Conservation (phyloP, 805 yeast species). For the Suhomyces canberraensis region DNA sequence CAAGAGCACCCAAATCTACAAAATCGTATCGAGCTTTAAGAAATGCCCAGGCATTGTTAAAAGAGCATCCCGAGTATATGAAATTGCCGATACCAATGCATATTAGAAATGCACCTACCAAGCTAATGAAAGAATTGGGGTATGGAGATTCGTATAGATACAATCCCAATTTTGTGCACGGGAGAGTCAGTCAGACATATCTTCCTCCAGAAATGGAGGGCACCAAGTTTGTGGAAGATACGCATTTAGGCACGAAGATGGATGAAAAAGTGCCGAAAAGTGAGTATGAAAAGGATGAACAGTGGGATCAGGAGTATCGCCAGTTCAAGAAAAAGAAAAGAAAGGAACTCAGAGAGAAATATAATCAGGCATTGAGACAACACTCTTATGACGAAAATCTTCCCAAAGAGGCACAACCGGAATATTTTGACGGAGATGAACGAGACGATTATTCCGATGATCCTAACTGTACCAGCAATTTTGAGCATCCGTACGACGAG, state of each 20-base stretch:
- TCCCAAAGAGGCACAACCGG: constrained; percentile 37
- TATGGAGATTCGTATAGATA: constrained; percentile 84
- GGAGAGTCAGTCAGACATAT: constrained; percentile 70
- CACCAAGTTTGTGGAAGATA: constrained; percentile 49
- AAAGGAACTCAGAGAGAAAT: neutral
- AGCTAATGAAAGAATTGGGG: constrained; percentile 83
- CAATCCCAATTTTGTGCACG: constrained; percentile 75
- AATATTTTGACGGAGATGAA: constrained; percentile 25
- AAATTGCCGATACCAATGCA: constrained; percentile 74
- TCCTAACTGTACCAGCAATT: constrained; percentile 30
- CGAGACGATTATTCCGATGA: constrained; percentile 30
- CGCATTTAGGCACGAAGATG: constrained; percentile 49
- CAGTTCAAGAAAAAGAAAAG: constrained; percentile 11
- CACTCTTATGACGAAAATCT: constrained; percentile 14
- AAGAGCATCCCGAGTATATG: constrained; percentile 54
- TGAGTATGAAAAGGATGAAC: constrained; percentile 12
- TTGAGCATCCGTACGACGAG: constrained; percentile 37
- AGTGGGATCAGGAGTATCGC: constrained; percentile 9
- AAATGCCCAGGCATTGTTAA: constrained; percentile 55
- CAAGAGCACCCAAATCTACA: constrained; percentile 82
- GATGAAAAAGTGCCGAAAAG: constrained; percentile 14
- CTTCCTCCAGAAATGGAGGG: constrained; percentile 58
- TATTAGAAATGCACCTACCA: constrained; percentile 92
- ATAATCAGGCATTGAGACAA: neutral
- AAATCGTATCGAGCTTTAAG: constrained; percentile 81